These are phyloP conservation scores for Drechslera avenae DNA, from an alignment of 2,329 filamentous ascomycete genomes.

Conservation along the genomic window DNA sequence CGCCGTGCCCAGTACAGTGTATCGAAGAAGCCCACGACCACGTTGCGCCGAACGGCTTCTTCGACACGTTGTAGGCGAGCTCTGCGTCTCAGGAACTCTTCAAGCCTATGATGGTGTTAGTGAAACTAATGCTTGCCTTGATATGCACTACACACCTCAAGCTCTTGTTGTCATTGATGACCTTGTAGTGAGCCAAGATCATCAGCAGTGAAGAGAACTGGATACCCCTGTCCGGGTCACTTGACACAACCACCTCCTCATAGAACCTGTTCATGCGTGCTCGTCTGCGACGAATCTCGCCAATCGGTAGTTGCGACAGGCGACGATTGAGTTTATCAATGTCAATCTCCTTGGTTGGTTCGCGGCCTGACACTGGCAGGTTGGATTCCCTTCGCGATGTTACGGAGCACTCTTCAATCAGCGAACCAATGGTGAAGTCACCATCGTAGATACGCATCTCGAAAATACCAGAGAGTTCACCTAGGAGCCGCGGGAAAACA, in stretches of 20 bases:
- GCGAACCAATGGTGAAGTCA: slow-evolving; percentile 82
- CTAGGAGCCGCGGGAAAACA: slow-evolving; percentile 83
- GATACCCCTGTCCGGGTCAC: slow-evolving; percentile 86
- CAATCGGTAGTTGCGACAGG: slow-evolving; percentile 73
- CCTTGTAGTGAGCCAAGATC: slow-evolving; percentile 97
- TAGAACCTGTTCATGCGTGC: slow-evolving; percentile 92
- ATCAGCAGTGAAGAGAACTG: slow-evolving; percentile 91
- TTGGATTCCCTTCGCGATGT: slow-evolving; percentile 58
- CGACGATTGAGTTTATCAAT: slow-evolving; percentile 75
- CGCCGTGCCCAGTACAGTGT: slow-evolving; percentile 85
- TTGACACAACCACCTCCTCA: slow-evolving; percentile 92
- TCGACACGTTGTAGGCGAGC: slow-evolving; percentile 91
- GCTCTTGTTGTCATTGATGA: slow-evolving; percentile 97
- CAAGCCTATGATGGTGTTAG: slow-evolving; percentile 63
- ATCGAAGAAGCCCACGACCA: slow-evolving; percentile 94
- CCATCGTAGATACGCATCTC: slow-evolving; percentile 96
- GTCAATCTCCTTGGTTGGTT: slow-evolving; percentile 62
- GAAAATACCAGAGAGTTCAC: slow-evolving; percentile 91
- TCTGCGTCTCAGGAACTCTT: slow-evolving; percentile 90
- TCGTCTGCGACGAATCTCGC: slow-evolving; percentile 74
- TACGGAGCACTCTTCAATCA: slow-evolving; percentile 81
- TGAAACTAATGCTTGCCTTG: neutral
- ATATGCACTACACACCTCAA: slow-evolving; percentile 62
- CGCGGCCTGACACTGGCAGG: slow-evolving; percentile 52
- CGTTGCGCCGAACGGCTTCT: slow-evolving; percentile 86